Percentiles rank a stretch among this genome's conserved stretches.
phyloP scores from a whole-genome alignment of 352 stramenopile species.

The Albugo candida region DNA sequence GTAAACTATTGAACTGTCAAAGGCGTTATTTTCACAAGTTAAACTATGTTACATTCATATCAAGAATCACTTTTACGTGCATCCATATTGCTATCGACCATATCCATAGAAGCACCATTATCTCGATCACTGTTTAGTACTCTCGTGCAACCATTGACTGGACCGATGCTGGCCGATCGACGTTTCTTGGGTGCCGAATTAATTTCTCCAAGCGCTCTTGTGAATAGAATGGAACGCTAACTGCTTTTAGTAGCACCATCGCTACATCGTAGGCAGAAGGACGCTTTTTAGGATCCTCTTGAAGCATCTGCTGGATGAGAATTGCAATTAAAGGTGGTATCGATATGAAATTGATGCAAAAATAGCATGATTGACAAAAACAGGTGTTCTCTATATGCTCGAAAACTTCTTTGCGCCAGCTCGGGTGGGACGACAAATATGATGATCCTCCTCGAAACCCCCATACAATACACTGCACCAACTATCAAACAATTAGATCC shows the following conservation, averaged over 20 bases:
- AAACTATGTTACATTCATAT: too few species aligned
- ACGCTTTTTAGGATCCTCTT: conserved; percentile 38
- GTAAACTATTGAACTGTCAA: too few species aligned
- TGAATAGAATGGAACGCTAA: too few species aligned
- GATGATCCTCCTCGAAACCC: conserved; percentile 47
- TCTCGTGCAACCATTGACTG: too few species aligned
- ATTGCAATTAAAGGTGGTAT: conserved; percentile 52
- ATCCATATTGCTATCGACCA: too few species aligned
- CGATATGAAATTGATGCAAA: conserved; percentile 64
- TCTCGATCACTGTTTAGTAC: too few species aligned
- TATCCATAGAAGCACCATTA: too few species aligned
- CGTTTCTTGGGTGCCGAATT: too few species aligned
- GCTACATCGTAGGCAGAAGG: conserved; percentile 56
- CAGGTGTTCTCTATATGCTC: conserved; percentile 48
- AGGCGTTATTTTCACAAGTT: too few species aligned
- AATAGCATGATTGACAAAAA: conserved; percentile 26
- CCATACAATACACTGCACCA: conserved; percentile 68
- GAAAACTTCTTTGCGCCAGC: conserved; percentile 61
- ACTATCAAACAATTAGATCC: conserved; percentile 11
- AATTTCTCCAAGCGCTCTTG: too few species aligned
- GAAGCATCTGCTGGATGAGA: conserved; percentile 61
- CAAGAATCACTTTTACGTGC: too few species aligned
- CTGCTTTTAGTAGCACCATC: conserved; percentile 17
- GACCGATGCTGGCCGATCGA: too few species aligned
- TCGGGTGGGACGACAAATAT: conserved; percentile 30